Evolutionary conservation across 257 asterid genomes (phyloP).

Genomic region (Rehmannia glutinosa): DNA sequence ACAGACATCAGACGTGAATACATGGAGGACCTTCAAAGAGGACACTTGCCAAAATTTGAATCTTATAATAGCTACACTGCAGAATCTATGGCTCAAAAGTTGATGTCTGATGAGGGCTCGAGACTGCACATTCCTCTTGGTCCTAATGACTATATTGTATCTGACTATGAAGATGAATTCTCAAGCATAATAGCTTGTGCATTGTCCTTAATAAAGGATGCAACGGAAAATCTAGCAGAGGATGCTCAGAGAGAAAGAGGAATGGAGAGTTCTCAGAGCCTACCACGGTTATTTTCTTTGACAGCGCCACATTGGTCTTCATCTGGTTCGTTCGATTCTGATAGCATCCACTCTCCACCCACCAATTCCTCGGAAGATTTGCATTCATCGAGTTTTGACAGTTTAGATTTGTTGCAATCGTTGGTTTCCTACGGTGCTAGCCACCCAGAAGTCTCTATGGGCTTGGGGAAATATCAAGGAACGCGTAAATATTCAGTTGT

Average conservation of each 20-base stretch:
- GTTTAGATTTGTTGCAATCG: slow-evolving; percentile 63
- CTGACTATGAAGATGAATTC: slow-evolving; percentile 85
- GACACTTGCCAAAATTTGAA: slow-evolving; percentile 57
- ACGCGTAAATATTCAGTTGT: slow-evolving; percentile 75
- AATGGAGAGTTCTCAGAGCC: slow-evolving; percentile 47
- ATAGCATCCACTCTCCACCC: slow-evolving; percentile 41
- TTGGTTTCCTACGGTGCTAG: slow-evolving; percentile 53
- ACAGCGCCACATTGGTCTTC: slow-evolving; percentile 62
- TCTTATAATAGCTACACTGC: slow-evolving; percentile 39
- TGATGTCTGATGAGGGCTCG: slow-evolving; percentile 62
- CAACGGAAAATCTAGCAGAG: slow-evolving; percentile 32
- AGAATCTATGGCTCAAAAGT: slow-evolving; percentile 45
- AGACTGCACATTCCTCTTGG: slow-evolving; percentile 83
- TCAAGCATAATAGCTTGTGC: slow-evolving; percentile 97
- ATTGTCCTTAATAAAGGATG: slow-evolving; percentile 60
- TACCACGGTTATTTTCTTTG: slow-evolving; percentile 48
- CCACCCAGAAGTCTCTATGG: slow-evolving; percentile 86
- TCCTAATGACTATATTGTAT: slow-evolving; percentile 49
- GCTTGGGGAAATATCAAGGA: slow-evolving; percentile 59
- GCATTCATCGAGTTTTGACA: slow-evolving; percentile 61
- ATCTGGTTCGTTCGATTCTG: slow-evolving; percentile 54
- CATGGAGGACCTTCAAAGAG: slow-evolving; percentile 57
- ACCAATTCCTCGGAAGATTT: slow-evolving; percentile 40
- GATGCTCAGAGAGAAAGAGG: slow-evolving; percentile 52
- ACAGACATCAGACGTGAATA: slow-evolving; percentile 56